Evolutionary conservation across 106 monocot genomes (phyloP).

Genomic region (Xerophyta viscosa): DNA sequence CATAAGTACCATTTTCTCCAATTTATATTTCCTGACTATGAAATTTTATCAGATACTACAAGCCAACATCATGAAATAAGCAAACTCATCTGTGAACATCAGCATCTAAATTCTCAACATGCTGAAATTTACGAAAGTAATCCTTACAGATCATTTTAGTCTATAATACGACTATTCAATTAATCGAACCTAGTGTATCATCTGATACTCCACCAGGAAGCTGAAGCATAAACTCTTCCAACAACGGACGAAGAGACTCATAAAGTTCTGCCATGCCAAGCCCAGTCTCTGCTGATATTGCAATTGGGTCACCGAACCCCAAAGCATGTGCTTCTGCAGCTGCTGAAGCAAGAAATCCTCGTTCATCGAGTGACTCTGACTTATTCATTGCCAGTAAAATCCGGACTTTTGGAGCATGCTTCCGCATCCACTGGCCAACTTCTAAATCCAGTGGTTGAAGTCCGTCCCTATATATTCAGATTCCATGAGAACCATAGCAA

Average conservation of each 20-base stretch:
- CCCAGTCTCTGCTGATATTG: slow-evolving; percentile 96
- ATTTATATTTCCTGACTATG: no score
- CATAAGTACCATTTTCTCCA: no score
- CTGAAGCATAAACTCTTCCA: slow-evolving; percentile 67
- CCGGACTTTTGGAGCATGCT: slow-evolving; percentile 64
- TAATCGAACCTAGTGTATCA: not conserved
- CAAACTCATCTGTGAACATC: no score
- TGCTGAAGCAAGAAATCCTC: slow-evolving; percentile 51
- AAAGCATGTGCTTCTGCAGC: slow-evolving; percentile 75
- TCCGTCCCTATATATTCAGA: slow-evolving; percentile 45
- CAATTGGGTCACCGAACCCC: slow-evolving; percentile 97
- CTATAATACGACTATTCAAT: no score
- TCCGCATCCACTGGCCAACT: slow-evolving; percentile 89
- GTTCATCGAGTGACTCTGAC: slow-evolving; percentile 83
- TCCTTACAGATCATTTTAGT: no score
- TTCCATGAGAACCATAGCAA: not conserved
- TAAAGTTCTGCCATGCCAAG: slow-evolving; percentile 95
- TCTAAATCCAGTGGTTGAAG: slow-evolving; percentile 89
- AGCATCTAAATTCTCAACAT: no score
- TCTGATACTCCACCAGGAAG: slow-evolving; percentile 16
- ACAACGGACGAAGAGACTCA: slow-evolving; percentile 66
- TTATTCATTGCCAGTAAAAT: slow-evolving; percentile 89
- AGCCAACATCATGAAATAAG: no score
- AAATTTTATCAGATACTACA: no score
- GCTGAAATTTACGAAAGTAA: no score